These are phyloP conservation scores for Dillenia turbinata DNA, from an alignment of 164 flowering plant species.

Conservation along the genomic window DNA sequence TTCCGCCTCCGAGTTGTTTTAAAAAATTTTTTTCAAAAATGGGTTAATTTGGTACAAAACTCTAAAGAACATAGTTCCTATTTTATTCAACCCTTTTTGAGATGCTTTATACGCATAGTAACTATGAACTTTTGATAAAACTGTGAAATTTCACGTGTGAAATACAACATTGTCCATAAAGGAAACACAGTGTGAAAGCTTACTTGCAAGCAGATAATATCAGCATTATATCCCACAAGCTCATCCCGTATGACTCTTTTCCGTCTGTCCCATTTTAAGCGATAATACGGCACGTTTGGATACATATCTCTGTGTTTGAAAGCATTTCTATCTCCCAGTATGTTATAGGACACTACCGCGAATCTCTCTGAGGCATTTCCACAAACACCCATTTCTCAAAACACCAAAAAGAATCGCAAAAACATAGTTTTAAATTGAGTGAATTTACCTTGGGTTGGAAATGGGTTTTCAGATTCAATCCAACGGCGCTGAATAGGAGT, in stretches of 20 bases:
- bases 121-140: not conserved
- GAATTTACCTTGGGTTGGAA: too few relatives aligned
- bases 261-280: conserved; percentile 38
- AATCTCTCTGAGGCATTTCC: conserved; percentile 28
- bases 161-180: not conserved
- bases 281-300: conserved; percentile 25
- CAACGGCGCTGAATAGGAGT: too few relatives aligned
- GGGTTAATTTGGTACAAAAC: too few relatives aligned
- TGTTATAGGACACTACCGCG: conserved; percentile 48
- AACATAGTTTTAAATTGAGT: too few relatives aligned
- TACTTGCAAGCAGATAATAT: conserved; percentile 57
- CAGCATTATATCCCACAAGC: conserved; percentile 35
- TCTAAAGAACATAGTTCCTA: too few relatives aligned
- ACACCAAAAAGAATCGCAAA: too few relatives aligned
- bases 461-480: too few relatives aligned
- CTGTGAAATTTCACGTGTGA: not conserved
- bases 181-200: not conserved
- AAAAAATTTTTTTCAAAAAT: too few relatives aligned
- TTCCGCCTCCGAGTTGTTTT: too few relatives aligned
- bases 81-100: too few relatives aligned
- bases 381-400: too few relatives aligned
- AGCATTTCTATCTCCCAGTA: conserved; percentile 48
- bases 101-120: too few relatives aligned
- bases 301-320: conserved; percentile 42
- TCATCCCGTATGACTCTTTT: conserved; percentile 44